Evolutionary conservation across 108 stramenopile genomes (phyloP).

Genomic region (Cylindrotheca fusiformis): DNA sequence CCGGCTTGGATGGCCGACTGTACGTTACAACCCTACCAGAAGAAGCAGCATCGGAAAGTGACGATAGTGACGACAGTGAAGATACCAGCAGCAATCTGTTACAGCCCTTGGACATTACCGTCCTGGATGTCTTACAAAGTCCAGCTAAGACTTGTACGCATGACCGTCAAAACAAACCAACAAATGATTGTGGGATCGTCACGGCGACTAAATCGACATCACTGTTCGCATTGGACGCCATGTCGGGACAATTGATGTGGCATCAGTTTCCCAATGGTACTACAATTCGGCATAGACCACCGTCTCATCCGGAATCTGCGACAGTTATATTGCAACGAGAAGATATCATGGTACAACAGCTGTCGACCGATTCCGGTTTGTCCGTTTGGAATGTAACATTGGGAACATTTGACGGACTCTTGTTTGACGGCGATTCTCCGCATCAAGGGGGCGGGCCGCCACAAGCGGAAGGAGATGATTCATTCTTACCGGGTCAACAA

Average conservation of each 20-base stretch:
- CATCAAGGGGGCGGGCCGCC: neutral
- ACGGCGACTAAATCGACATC: slow-evolving; percentile 72
- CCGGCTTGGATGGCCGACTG: slow-evolving; percentile 72
- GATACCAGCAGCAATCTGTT: slow-evolving; percentile 9
- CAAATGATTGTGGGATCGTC: slow-evolving; percentile 62
- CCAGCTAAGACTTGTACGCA: slow-evolving; percentile 55
- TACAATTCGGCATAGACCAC: slow-evolving; percentile 20
- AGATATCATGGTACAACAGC: slow-evolving; percentile 67
- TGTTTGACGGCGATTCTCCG: slow-evolving; percentile 35
- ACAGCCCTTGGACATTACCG: slow-evolving; percentile 43
- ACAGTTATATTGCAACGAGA: slow-evolving; percentile 74
- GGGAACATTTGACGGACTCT: slow-evolving; percentile 63
- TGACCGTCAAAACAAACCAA: slow-evolving; percentile 1
- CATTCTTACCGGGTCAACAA: slow-evolving; percentile 6
- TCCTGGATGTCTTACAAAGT: slow-evolving; percentile 55
- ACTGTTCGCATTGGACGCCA: slow-evolving; percentile 59
- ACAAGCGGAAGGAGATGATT: slow-evolving; percentile 11
- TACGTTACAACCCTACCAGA: slow-evolving; percentile 24
- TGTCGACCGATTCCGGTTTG: slow-evolving; percentile 58
- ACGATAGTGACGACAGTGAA: slow-evolving; percentile 6
- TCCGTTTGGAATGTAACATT: slow-evolving; percentile 80
- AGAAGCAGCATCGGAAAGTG: neutral
- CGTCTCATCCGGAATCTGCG: slow-evolving; percentile 6
- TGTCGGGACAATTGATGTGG: slow-evolving; percentile 63
- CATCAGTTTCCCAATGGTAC: slow-evolving; percentile 26